phyloP scores from a whole-genome alignment of 768 basidiomycete species.

The Podaxis sp. region DNA sequence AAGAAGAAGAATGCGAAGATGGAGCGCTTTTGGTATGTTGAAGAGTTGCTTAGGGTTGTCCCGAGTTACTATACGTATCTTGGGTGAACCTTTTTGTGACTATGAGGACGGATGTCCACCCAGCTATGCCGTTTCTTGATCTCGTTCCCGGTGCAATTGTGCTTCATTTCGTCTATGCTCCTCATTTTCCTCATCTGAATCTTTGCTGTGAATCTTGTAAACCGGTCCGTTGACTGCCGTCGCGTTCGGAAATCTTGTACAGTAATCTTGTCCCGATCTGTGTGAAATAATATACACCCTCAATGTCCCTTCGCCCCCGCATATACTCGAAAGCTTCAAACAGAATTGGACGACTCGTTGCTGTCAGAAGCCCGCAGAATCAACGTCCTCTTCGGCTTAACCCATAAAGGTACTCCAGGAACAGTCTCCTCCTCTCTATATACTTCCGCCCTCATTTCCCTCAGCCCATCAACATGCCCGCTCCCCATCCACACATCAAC shows the following conservation, averaged over 20 bases:
- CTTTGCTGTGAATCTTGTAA: neutral
- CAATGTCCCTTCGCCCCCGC: neutral
- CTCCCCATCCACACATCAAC: conserved; percentile 1
- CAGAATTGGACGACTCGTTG: neutral
- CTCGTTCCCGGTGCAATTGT: neutral
- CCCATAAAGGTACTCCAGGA: conserved; percentile 1
- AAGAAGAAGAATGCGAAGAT: conserved; percentile 36
- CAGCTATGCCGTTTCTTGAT: conserved; percentile 2
- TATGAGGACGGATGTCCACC: conserved; percentile 2
- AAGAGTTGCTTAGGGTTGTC: conserved; percentile 34
- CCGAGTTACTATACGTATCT: conserved; percentile 36
- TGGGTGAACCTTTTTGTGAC: neutral
- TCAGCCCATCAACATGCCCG: conserved; percentile 11
- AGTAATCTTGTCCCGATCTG: neutral
- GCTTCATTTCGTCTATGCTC: too few species aligned
- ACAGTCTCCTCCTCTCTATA: conserved; percentile 3
- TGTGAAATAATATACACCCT: neutral
- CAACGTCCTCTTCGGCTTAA: conserved; percentile 1
- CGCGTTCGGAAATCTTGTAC: neutral
- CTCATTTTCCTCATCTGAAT: too few species aligned
- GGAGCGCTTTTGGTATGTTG: conserved; percentile 41
- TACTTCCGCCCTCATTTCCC: neutral
- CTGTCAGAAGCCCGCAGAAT: neutral
- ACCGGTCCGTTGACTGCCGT: too few species aligned
- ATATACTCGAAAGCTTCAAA: neutral